phyloP scores from a whole-genome alignment of 306 rosid species.

The Alnus rubra region DNA sequence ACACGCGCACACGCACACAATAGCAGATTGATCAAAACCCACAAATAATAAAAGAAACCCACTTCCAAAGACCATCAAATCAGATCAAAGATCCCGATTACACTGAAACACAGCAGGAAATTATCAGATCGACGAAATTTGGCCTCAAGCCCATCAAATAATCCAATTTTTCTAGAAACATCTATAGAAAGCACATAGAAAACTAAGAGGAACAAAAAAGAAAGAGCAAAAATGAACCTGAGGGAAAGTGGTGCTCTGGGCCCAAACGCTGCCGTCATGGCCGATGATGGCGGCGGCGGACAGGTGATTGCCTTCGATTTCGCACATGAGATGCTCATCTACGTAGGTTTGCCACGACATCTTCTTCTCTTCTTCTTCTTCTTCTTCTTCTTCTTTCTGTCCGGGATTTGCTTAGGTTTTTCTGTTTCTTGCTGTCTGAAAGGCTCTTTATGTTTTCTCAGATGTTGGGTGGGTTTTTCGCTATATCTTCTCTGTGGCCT shows the following conservation, averaged over 20 bases:
- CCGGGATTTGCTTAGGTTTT: neutral
- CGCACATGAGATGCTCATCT: conserved; percentile 84
- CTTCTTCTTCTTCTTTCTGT: neutral
- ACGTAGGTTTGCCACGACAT: conserved; percentile 97
- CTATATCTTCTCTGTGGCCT: neutral
- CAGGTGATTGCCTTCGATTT: conserved; percentile 69
- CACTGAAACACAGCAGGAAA: neutral
- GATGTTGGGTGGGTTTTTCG: neutral
- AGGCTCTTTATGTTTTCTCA: neutral
- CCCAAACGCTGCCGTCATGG: conserved; percentile 87
- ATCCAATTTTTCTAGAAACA: neutral
- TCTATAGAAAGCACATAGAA: too few species aligned
- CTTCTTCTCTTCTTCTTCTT: conserved; percentile 13
- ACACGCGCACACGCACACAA: neutral
- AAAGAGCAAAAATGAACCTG: conserved; percentile 41
- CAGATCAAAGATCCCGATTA: conserved; percentile 7
- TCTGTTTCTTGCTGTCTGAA: neutral
- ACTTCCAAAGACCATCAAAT: neutral
- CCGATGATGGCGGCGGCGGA: conserved; percentile 74
- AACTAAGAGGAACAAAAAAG: too few species aligned
- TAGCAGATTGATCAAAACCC: neutral
- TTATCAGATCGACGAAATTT: neutral
- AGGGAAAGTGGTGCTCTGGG: conserved; percentile 80
- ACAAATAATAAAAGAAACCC: neutral
- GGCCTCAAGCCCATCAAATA: conserved; percentile 1